Base-by-base conservation (phyloP, 1,139 yeast species). In the Suzukiozyma palmioleophila region DNA sequence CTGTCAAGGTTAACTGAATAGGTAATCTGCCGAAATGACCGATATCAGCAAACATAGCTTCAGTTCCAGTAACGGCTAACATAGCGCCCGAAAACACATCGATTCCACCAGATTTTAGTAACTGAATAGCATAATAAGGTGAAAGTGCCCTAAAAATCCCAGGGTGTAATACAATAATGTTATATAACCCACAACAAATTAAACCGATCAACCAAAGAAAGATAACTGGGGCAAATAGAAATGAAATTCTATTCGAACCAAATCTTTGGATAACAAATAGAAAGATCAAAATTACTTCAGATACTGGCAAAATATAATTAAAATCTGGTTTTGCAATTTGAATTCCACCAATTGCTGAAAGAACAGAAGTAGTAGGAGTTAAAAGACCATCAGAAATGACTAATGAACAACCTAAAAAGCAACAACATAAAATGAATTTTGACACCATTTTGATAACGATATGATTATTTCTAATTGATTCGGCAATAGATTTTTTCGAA, bases 21-120 rank as follows among this genome's bases (percentile, higher is more conserved):
- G 83, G 76, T 8, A 63, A 48, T 30, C 62, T 60, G 2, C 80
- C 77, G 50, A 77, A 75, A 45, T 75, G 80, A 1, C 82, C 79
- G 40, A 78, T 62, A 54, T 79, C 83, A 3, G 82, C 80, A 59
- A 79, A 79, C 78, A 79, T 72, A 3, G 83, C 82, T 48, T 79
- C 84, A 2, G 76, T 64, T 32, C 84, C 84, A 0, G 84, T 77
- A 21, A 79, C 62, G 1, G 80, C 63, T 41, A 79, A 66, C 73
- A 77, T 71, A 2, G 75, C 74, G 4, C 77, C 73, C 8, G 75
- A 66, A 33, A 79, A 58, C 2, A 67, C 64, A 47, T 73, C 76
- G 28, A 75, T 58, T 3, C 69, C 69, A 3, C 69, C 67, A 8
- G 49, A 46, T 36, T 55, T 57, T 44, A 78, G 57, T 27, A 70